A percentile compares a stretch with the other conserved stretches of the same genome.
Evolutionary conservation across 108 stramenopile genomes (phyloP).

Genomic region (Cyclotella baltica): DNA sequence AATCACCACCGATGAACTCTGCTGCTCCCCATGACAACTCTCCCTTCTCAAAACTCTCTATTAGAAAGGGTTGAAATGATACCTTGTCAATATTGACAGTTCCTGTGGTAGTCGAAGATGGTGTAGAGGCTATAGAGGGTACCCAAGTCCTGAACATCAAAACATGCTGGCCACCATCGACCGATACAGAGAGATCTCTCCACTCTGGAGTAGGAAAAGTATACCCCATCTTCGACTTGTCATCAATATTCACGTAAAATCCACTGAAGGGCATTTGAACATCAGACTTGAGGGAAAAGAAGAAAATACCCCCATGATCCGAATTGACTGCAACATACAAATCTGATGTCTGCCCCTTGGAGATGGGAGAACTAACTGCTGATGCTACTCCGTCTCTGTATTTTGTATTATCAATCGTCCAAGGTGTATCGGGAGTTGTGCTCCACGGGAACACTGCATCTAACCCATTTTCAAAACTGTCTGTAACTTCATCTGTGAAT

Average conservation of each 20-base stretch:
- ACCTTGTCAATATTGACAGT: conserved; percentile 30
- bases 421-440: conserved; percentile 25
- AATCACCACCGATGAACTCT: neutral
- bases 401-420: conserved; percentile 19
- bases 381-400: conserved; percentile 17
- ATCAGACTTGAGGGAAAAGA: conserved; percentile 32
- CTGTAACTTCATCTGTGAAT: conserved; percentile 1
- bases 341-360: conserved; percentile 18
- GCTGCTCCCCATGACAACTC: conserved; percentile 2
- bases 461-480: conserved; percentile 42
- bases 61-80: conserved; percentile 14
- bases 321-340: conserved; percentile 31
- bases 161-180: conserved; percentile 33
- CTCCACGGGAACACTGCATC: conserved; percentile 26
- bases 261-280: conserved; percentile 47
- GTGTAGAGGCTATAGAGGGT: neutral
- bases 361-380: conserved; percentile 14
- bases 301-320: conserved; percentile 22
- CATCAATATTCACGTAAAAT: conserved; percentile 32
- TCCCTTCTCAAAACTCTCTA: conserved; percentile 27
- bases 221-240: conserved; percentile 24
- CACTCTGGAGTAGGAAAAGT: conserved; percentile 21
- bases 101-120: neutral
- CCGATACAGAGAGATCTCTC: neutral
- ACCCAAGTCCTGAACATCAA: conserved; percentile 26